These are phyloP conservation scores for Calcarisporium arbuscula DNA, from an alignment of 2,329 filamentous ascomycete genomes.

Conservation along the genomic window DNA sequence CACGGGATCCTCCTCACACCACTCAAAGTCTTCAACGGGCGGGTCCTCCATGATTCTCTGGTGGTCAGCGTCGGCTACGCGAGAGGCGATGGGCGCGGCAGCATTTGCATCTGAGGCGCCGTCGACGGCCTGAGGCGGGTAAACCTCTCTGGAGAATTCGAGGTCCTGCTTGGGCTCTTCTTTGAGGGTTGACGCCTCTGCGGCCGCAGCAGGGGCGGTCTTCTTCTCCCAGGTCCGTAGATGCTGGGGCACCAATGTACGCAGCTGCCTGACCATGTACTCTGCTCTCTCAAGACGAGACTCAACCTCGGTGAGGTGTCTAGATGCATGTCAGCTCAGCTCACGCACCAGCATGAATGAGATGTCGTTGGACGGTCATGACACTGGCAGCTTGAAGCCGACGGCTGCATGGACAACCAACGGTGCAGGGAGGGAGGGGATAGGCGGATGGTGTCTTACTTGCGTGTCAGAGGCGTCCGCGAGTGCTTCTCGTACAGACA, in stretches of 20 bases:
- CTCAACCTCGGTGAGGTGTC: constrained; percentile 37
- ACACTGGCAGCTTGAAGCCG: no score
- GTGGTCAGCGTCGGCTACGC: constrained; percentile 10
- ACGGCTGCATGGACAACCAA: no score
- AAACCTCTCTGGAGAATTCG: constrained; percentile 10
- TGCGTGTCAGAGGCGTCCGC: constrained; percentile 41
- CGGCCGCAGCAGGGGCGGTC: neutral
- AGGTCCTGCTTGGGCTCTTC: no score
- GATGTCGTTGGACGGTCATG: no score
- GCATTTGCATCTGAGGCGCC: neutral
- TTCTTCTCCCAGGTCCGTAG: constrained; percentile 13
- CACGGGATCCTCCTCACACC: constrained; percentile 25
- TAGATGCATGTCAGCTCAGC: constrained; percentile 12
- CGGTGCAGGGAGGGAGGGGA: neutral
- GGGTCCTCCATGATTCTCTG: constrained; percentile 24
- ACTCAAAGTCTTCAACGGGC: constrained; percentile 29
- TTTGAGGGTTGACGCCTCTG: neutral
- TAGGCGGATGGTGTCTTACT: constrained; percentile 19
- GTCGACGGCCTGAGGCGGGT: constrained; percentile 9
- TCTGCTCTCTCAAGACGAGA: constrained; percentile 30
- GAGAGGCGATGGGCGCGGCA: neutral
- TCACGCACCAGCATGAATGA: neutral
- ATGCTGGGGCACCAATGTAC: constrained; percentile 19
- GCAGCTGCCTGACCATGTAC: constrained; percentile 23
- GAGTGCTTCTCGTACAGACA: constrained; percentile 43